These are phyloP conservation scores for Fusarium sp. DNA, from an alignment of 2,329 filamentous ascomycete species.

Conservation along the genomic window DNA sequence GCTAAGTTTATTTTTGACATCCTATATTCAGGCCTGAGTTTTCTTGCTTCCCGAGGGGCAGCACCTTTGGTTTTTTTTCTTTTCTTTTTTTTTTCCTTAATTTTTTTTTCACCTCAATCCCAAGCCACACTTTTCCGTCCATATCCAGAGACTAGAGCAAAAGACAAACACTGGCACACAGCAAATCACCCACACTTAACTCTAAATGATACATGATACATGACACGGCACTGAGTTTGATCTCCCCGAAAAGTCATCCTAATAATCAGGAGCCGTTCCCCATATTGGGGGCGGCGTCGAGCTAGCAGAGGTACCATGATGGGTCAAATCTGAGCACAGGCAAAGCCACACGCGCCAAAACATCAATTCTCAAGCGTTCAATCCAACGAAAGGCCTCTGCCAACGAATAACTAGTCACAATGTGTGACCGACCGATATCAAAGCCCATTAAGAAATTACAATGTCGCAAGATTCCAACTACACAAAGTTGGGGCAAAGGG, in stretches of 20 bases:
- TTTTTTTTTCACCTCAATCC: background rate
- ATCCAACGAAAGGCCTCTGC: slow-evolving; percentile 7
- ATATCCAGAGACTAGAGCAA: background rate
- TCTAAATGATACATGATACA: slow-evolving; percentile 1
- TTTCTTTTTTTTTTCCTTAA: too few relatives aligned
- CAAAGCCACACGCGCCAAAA: slow-evolving; percentile 30
- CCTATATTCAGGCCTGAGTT: too few relatives aligned
- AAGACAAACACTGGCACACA: slow-evolving; percentile 4
- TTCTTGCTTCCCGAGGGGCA: too few relatives aligned
- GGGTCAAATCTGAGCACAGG: slow-evolving; percentile 20
- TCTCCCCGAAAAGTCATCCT: slow-evolving; percentile 17
- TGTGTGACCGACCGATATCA: background rate
- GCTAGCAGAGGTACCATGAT: slow-evolving; percentile 28
- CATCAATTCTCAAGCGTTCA: slow-evolving; percentile 19
- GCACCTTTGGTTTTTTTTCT: background rate
- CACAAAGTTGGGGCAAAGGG: slow-evolving; percentile 18
- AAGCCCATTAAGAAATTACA: background rate
- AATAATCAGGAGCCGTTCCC: slow-evolving; percentile 14
- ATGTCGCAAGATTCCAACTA: slow-evolving; percentile 17
- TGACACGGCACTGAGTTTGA: slow-evolving; percentile 4
- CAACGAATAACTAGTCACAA: background rate
- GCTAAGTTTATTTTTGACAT: too few relatives aligned
- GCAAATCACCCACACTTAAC: slow-evolving; percentile 4
- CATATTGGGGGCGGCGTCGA: slow-evolving; percentile 35
- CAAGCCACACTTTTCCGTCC: background rate